A percentile compares a stretch with the other conserved stretches of the same genome.
Conservation (phyloP, 2,329 filamentous ascomycete species). For the Beauveria medogensis region DNA sequence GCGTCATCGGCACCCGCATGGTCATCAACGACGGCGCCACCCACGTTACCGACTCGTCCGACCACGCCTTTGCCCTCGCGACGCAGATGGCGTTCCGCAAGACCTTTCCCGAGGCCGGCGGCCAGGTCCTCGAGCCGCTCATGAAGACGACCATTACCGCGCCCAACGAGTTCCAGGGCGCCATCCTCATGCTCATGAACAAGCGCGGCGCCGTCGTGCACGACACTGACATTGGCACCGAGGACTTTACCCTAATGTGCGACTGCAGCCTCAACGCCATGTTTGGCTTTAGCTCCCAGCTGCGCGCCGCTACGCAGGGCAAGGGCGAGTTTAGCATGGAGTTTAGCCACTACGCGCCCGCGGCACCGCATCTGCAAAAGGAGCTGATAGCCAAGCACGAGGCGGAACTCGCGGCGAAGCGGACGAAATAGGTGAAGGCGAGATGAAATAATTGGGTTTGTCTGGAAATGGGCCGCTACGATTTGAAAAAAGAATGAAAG, state of each 20-base stretch:
- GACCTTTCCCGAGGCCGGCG: conserved; percentile 72
- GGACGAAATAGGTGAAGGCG: conserved; percentile 36
- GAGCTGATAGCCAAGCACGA: conserved; percentile 51
- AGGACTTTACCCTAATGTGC: conserved; percentile 87
- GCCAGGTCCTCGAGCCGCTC: conserved; percentile 83
- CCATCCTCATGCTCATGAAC: conserved; percentile 89
- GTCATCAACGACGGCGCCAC: conserved; percentile 93
- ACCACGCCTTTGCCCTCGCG: conserved; percentile 90
- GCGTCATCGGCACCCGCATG: conserved; percentile 83
- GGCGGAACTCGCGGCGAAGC: conserved; percentile 50
- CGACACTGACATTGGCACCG: conserved; percentile 86
- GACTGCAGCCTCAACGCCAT: conserved; percentile 94
- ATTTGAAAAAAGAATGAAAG: too few species aligned
- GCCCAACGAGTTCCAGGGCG: conserved; percentile 95
- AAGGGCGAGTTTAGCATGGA: conserved; percentile 99
- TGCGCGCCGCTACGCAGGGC: conserved; percentile 89
- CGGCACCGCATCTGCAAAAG: conserved; percentile 77
- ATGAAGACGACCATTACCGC: conserved; percentile 99
- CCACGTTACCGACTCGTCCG: conserved; percentile 94
- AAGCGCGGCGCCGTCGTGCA: conserved; percentile 93
- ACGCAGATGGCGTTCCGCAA: conserved; percentile 96
- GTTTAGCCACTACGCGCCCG: conserved; percentile 89
- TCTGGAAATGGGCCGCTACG: background rate
- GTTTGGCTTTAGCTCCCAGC: conserved; percentile 92
- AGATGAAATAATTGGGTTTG: background rate